Base-by-base conservation (phyloP, 2,329 filamentous ascomycete genomes). In the Metarhizium brunneum region DNA sequence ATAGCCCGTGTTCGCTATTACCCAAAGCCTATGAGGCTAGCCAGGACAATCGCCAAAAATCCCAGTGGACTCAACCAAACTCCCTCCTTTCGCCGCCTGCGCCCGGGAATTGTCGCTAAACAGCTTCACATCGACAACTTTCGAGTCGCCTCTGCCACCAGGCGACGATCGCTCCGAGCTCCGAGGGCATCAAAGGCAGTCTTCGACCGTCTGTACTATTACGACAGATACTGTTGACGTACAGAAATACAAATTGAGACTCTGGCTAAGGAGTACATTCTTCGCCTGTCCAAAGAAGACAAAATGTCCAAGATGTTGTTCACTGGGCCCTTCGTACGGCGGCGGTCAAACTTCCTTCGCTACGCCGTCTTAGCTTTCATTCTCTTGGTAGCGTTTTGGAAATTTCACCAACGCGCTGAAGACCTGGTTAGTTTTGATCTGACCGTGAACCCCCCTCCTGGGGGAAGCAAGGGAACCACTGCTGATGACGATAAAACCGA, bases 291-390 rank as follows among this genome's bases (percentile, higher is more conserved):
- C 18, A 11, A n/a, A 47, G 18, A n/a, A 10, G 25, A 25, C 18
- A 47, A 25, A 35, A 61, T 60, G 57, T 50, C 48, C 35, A 60
- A 60, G 45, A 53, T 60, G 42, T 50, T 57, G 10, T 47, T 51
- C 13, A 35, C 53, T n/a, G 53, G 49, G 43, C 54, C 58, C 2
- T 57, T 60, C 20, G 47, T 52, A 38, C 55, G 55, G 29, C 53
- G 60, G 40, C 71, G 69, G 8, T 74, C 73, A 52, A 71, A 75
- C 61, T 66, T 76, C 54, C 56, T 76, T 30, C 74, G 73, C 54
- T 76, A 73, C 56, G 60, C 67, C 32, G 56, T 75, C 43, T 62
- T 74, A n/a, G 66, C 68, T 54, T 51, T 67, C 42, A 54, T 76
- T 42, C 45, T 77, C 16, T 47, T 73, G 36, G 61, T 66, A 36